phyloP scores from a whole-genome alignment of 495 filamentous ascomycete genomes.

The Aspergillus carlsbadensis region DNA sequence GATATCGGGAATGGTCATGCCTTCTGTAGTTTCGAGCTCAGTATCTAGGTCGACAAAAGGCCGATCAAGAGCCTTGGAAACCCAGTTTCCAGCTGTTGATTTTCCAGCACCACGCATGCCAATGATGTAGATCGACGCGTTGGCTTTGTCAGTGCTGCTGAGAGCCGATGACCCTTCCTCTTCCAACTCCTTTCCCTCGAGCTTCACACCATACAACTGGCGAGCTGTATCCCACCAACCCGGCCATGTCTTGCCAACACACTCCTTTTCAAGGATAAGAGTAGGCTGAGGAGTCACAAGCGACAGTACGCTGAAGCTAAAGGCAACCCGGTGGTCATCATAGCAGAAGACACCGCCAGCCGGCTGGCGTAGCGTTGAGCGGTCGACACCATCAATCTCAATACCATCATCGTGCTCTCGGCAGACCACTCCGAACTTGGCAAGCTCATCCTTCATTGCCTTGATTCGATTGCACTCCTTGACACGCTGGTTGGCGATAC shows the following conservation, averaged over 20 bases:
- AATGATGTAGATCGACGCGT: conserved; percentile 81
- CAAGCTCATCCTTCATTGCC: conserved; percentile 94
- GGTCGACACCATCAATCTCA: conserved; percentile 70
- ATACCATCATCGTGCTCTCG: conserved; percentile 91
- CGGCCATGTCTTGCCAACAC: conserved; percentile 98
- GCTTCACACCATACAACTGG: conserved; percentile 67
- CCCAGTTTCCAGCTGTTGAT: conserved; percentile 87
- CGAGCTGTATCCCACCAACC: conserved; percentile 95
- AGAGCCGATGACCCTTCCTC: conserved; percentile 32
- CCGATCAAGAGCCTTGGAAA: conserved; percentile 68
- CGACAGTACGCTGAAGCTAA: conserved; percentile 95
- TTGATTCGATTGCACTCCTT: conserved; percentile 98
- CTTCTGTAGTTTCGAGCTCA: conserved; percentile 71
- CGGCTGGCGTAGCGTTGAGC: conserved; percentile 59
- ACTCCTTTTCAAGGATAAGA: conserved; percentile 84
- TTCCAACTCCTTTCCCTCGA: conserved; percentile 70
- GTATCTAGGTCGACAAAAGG: conserved; percentile 85
- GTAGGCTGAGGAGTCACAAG: conserved; percentile 71
- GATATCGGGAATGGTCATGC: conserved; percentile 79
- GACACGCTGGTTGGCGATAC: conserved; percentile 98
- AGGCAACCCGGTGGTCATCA: conserved; percentile 96
- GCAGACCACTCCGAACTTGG: conserved; percentile 91
- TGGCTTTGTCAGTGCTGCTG: conserved; percentile 33
- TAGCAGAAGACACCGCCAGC: conserved; percentile 81
- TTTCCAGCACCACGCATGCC: conserved; percentile 98